Evolutionary conservation across 306 rosid species (phyloP), one percentile per base, ranked within the genome.

Genomic region (Pyrus communis): DNA sequence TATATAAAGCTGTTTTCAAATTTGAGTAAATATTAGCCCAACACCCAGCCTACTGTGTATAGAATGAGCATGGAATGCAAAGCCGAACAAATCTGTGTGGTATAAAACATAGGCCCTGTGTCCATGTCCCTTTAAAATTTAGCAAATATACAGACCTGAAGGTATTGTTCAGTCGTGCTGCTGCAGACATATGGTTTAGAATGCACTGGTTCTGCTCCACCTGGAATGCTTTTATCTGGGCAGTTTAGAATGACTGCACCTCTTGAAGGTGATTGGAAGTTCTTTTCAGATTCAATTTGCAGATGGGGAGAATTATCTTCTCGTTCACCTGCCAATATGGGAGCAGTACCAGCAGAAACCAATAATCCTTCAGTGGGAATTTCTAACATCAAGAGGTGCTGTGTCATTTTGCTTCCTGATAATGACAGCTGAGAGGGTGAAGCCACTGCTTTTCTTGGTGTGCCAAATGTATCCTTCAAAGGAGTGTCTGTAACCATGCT

Each of bases 361-460:
- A 65, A 49, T 43, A 66, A 42, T 67, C 64, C 80, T 52, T 74
- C 76, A 2, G 64, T 33, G 46, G 69, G 64, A 74, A 51, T 69
- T 69, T 81, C 84, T 49, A 79, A 65, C 71, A 73, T 79, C 69
- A 79, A 28, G 71, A 75, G 33, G 23, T 74, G 73, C 17, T 80
- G 86, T 46, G 60, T 80, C 80, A 60, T 68, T 80, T 86, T 66
- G 59, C 69, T 71, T 38, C 75, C 77, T 31, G 83, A 79, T 67
- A 28, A 75, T 75, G 77, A 74, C 70, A 82, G 59, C 78, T 78
- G 84, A 35, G 71, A 70, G 18, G 84, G 84, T 52, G 93, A 80
- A 77, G 69, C 69, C 25, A 69, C 28, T 55, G 23, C 75, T 76
- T 65, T 73, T 71, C 57, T 67, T 27, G 70, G 73, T 75, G 67